Base-by-base conservation (phyloP, 2,329 filamentous ascomycete species). In the Diaporthe ampelina region DNA sequence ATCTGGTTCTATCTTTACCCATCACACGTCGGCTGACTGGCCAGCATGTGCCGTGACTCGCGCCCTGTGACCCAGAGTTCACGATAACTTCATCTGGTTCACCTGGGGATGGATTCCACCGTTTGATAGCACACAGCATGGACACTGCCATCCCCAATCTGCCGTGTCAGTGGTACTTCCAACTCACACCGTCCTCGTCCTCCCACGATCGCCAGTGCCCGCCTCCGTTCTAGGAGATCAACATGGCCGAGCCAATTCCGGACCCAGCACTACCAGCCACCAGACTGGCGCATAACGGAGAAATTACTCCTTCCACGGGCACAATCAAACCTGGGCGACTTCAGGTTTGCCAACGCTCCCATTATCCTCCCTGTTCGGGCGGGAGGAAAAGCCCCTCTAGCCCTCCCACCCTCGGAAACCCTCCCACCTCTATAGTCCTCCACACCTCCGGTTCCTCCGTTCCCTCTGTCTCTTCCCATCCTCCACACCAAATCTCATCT, bases 61-160 rank as follows among this genome's bases (percentile, higher is more conserved):
- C 63, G 63, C 63, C 63, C 48, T 40, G 63, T 68, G 63, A 52
- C 43, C 43, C 63, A 68, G 48, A 68, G 29, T 68, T 68, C 48
- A 68, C 63, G 63, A 68, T 68, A 68, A 35, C 63, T 68, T 68
- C 63, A 68, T 68, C n/a, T 54, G 45, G 48, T 48, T 68, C 45
- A 45, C 48, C 48, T 68, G 48, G 48, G 43, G 48, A 7, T 37
- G 17, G 52, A n/a, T 17, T 52, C 63, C n/a, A n/a, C 48, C 45
- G 11, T 40, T 54, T 29, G 63, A 29, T n/a, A 8, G 48, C 63
- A 43, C 63, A 40, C 32, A 29, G 37, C 29, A 54, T 17, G 1
- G 3, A 40, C 45, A 24, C 29, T 26, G 29, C 45, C 29, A 19
- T 21, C 37, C 45, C 63, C 3, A 19, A 40, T 4, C 32, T 52